Percentiles rank a stretch among this genome's conserved stretches.
phyloP scores from a whole-genome alignment of 345 rosid genomes.

The Clarkia xantiana region DNA sequence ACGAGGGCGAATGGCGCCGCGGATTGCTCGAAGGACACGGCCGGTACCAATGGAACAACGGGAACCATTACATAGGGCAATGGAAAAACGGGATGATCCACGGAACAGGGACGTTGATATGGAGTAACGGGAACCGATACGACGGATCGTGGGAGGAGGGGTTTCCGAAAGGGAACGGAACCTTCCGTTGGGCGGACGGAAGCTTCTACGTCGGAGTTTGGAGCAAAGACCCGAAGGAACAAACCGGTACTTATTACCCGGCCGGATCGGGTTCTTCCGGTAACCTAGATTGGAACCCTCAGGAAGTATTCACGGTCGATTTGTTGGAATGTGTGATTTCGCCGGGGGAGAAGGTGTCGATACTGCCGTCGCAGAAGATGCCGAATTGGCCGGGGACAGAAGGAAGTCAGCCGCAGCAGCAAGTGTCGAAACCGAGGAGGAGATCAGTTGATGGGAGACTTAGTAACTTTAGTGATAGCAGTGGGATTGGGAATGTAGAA shows the following conservation, averaged over 20 bases:
- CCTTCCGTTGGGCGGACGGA: slow-evolving; percentile 45
- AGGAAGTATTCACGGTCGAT: slow-evolving; percentile 40
- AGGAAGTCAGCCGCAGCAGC: slow-evolving; percentile 14
- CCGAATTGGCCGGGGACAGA: slow-evolving; percentile 39
- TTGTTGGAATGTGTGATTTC: slow-evolving; percentile 48
- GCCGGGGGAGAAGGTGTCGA: slow-evolving; percentile 45
- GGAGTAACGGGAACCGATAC: slow-evolving; percentile 72
- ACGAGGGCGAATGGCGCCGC: slow-evolving; percentile 83
- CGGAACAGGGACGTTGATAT: slow-evolving; percentile 78
- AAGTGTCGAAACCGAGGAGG: slow-evolving; percentile 26
- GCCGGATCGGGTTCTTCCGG: slow-evolving; percentile 21
- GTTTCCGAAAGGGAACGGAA: slow-evolving; percentile 81
- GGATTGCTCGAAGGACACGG: slow-evolving; percentile 87
- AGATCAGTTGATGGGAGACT: slow-evolving; percentile 58
- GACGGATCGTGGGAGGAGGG: slow-evolving; percentile 92
- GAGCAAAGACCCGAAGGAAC: slow-evolving; percentile 73
- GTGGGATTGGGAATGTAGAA: slow-evolving; percentile 14
- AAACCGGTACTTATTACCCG: slow-evolving; percentile 76
- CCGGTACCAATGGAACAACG: slow-evolving; percentile 75
- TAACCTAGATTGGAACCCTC: slow-evolving; percentile 75
- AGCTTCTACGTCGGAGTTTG: slow-evolving; percentile 85
- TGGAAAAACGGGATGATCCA: slow-evolving; percentile 65
- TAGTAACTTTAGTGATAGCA: slow-evolving; percentile 30
- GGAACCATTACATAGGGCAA: slow-evolving; percentile 63
- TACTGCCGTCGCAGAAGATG: slow-evolving; percentile 77